A percentile compares a stretch with the other conserved stretches of the same genome.
phyloP scores from a whole-genome alignment of 495 filamentous ascomycete species.

The Podospora comata region DNA sequence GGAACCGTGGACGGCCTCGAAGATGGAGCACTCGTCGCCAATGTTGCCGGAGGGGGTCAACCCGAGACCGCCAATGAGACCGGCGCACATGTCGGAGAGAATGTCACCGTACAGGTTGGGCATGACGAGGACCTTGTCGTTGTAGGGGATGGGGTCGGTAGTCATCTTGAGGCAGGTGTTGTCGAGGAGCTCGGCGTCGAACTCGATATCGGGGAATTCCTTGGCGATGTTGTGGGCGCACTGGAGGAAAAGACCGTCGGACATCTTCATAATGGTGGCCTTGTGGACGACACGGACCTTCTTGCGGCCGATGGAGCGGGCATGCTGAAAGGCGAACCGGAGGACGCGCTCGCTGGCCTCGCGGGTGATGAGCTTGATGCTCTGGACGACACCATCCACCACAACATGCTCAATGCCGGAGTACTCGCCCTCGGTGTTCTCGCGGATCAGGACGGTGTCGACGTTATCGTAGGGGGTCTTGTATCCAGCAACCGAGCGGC shows the following conservation, averaged over 20 bases:
- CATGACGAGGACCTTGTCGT: slow-evolving; percentile 99
- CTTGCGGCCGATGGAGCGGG: slow-evolving; percentile 81
- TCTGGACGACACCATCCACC: slow-evolving; percentile 95
- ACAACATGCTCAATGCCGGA: slow-evolving; percentile 99
- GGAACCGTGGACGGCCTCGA: slow-evolving; percentile 98
- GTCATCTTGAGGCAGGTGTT: slow-evolving; percentile 99
- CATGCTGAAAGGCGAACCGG: slow-evolving; percentile 96
- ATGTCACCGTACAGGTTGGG: slow-evolving; percentile 99
- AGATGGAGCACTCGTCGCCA: slow-evolving; percentile 97
- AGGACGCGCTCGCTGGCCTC: slow-evolving; percentile 93
- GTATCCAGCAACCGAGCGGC: slow-evolving; percentile 92
- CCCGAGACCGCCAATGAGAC: slow-evolving; percentile 95
- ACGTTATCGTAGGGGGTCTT: slow-evolving; percentile 99
- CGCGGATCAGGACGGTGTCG: slow-evolving; percentile 95
- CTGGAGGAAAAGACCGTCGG: slow-evolving; percentile 93
- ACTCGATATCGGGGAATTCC: slow-evolving; percentile 91
- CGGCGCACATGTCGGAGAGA: slow-evolving; percentile 98
- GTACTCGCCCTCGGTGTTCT: slow-evolving; percentile 99
- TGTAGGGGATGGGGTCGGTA: slow-evolving; percentile 90
- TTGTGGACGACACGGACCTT: slow-evolving; percentile 98
- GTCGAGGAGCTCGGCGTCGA: slow-evolving; percentile 95
- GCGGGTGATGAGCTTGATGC: slow-evolving; percentile 96
- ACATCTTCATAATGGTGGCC: slow-evolving; percentile 99
- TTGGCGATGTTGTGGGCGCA: slow-evolving; percentile 79
- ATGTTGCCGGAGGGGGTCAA: slow-evolving; percentile 98